These are phyloP conservation scores for Apiotrichum laibachii DNA, from an alignment of 1,284 basidiomycete genomes.

Conservation along the genomic window DNA sequence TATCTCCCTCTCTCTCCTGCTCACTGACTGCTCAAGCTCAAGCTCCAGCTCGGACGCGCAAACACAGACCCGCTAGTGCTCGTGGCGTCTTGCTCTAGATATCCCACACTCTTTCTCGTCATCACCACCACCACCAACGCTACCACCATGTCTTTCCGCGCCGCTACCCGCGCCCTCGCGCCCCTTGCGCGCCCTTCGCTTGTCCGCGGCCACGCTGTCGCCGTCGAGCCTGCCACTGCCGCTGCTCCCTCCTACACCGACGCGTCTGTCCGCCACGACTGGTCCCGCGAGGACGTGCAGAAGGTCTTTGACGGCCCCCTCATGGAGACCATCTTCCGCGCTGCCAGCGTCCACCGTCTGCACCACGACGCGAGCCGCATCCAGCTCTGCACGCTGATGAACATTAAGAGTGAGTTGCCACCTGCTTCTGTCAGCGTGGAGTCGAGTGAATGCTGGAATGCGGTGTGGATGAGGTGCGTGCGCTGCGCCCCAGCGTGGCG, in stretches of 20 bases:
- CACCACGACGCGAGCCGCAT: constrained; percentile 85
- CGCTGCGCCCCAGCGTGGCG: too few relatives aligned
- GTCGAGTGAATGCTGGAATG: not conserved
- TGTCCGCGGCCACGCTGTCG: constrained; percentile 38
- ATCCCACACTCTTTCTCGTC: not conserved
- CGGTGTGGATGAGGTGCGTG: too few relatives aligned
- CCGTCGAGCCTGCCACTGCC: constrained; percentile 30
- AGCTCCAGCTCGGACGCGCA: too few relatives aligned
- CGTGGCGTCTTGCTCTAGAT: too few relatives aligned
- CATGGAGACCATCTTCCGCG: constrained; percentile 79
- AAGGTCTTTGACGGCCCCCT: constrained; percentile 62
- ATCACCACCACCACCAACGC: not conserved
- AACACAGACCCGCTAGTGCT: too few relatives aligned
- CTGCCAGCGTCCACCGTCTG: constrained; percentile 72
- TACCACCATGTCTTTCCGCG: constrained; percentile 10
- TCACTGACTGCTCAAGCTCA: too few relatives aligned
- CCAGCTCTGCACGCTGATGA: constrained; percentile 96
- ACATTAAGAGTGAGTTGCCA: constrained; percentile 83
- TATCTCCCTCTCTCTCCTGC: too few relatives aligned
- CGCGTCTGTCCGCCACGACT: constrained; percentile 42
- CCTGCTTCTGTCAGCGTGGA: not conserved
- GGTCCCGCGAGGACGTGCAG: constrained; percentile 53
- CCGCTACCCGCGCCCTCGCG: constrained; percentile 12
- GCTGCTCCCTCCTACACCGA: constrained; percentile 25
- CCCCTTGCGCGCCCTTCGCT: constrained; percentile 16